A percentile compares a stretch with the other conserved stretches of the same genome.
Evolutionary conservation across 192 early-diverging fungal genomes (phyloP).

Genomic region (Coemansia aciculifera): DNA sequence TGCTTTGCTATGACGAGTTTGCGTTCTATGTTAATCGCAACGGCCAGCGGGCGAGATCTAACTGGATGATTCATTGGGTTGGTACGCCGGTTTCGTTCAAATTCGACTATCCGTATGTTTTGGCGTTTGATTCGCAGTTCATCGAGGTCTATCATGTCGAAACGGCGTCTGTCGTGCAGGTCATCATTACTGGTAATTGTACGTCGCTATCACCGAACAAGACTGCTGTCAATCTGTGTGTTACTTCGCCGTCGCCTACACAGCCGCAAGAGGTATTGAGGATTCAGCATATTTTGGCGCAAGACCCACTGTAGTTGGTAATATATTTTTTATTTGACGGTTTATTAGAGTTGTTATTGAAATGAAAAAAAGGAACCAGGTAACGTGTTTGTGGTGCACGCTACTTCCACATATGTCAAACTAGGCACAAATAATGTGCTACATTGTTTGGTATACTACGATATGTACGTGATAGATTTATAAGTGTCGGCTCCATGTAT

Average conservation of each 20-base stretch:
- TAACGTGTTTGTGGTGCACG: no score
- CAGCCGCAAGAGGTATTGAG: constrained; percentile 50
- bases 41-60: constrained; percentile 69
- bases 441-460: no score
- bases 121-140: constrained; percentile 88
- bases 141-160: constrained; percentile 87
- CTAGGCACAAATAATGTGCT: no score
- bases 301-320: constrained; percentile 29
- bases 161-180: constrained; percentile 67
- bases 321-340: background rate
- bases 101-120: constrained; percentile 77
- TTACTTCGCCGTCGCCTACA: constrained; percentile 43
- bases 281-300: constrained; percentile 46
- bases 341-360: background rate
- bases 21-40: constrained; percentile 90
- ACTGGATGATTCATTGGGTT: constrained; percentile 87
- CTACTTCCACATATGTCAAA: no score
- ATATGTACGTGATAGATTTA: no score
- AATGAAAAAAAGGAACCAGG: no score
- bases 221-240: constrained; percentile 41
- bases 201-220: constrained; percentile 49
- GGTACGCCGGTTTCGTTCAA: constrained; percentile 86
- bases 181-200: constrained; percentile 62
- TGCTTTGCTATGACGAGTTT: constrained; percentile 94
- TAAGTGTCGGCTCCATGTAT: no score